phyloP scores from a whole-genome alignment of 495 filamentous ascomycete species.

The Sordaria brevicollis region DNA sequence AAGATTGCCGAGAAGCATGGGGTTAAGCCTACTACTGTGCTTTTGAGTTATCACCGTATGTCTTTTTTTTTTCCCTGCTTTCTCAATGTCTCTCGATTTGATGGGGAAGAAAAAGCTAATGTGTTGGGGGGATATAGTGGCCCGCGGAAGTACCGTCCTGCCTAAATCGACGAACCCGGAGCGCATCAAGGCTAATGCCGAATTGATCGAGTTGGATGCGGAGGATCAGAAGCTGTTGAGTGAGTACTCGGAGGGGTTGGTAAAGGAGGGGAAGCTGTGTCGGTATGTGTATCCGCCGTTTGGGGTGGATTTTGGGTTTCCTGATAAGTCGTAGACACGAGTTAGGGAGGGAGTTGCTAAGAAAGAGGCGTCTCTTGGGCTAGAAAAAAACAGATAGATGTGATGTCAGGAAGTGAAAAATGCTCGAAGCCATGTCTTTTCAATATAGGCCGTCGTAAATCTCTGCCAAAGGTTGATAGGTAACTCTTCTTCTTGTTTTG shows the following conservation, averaged over 20 bases:
- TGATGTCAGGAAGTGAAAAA: no score
- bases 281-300: slow-evolving; percentile 74
- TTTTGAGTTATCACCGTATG: slow-evolving; percentile 69
- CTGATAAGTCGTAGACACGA: slow-evolving; percentile 46
- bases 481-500: no score
- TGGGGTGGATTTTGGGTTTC: slow-evolving; percentile 67
- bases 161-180: slow-evolving; percentile 69
- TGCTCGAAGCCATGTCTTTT: no score
- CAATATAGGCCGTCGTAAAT: no score
- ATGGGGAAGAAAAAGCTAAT: background rate
- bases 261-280: slow-evolving; percentile 48
- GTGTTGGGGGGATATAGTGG: slow-evolving; percentile 35
- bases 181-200: slow-evolving; percentile 63
- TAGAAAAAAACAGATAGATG: no score
- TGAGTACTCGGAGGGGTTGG: slow-evolving; percentile 47
- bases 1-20: slow-evolving; percentile 61
- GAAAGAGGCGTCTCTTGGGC: background rate
- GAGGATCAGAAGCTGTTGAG: slow-evolving; percentile 55
- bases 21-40: slow-evolving; percentile 49
- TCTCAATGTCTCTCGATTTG: background rate
- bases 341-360: background rate
- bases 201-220: slow-evolving; percentile 55
- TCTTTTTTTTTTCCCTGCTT: background rate
- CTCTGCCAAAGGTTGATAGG: no score
- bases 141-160: slow-evolving; percentile 62